A percentile compares a stretch with the other conserved stretches of the same genome.
Evolutionary conservation across 345 rosid genomes (phyloP).

Genomic region (Eutrema heterophyllum): DNA sequence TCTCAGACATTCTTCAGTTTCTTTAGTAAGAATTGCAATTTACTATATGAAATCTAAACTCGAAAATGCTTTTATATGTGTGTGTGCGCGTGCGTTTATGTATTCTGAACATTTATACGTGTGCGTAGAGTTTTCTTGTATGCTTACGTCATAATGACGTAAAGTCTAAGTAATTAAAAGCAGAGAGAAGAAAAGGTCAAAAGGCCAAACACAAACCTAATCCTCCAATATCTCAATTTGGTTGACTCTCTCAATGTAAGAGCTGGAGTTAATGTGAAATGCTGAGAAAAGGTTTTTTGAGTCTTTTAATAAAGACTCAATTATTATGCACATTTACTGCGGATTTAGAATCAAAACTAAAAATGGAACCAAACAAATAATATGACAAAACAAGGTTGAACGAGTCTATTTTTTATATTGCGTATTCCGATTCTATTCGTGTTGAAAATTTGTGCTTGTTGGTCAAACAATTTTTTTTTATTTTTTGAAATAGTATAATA

Average conservation of each 20-base stretch:
- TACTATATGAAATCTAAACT: neutral
- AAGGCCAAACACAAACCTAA: constrained; percentile 29
- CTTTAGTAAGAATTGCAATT: neutral
- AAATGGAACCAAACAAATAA: neutral
- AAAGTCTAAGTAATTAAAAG: constrained; percentile 11
- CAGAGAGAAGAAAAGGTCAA: constrained; percentile 17
- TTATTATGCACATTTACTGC: neutral
- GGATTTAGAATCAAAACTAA: neutral
- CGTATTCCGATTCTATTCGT: neutral
- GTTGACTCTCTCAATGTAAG: constrained; percentile 14
- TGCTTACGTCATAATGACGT: constrained; percentile 26
- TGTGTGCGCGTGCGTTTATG: neutral
- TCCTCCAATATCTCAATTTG: constrained; percentile 26
- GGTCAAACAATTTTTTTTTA: constrained; percentile 1
- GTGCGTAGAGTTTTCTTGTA: neutral
- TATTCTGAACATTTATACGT: neutral
- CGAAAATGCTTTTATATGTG: neutral
- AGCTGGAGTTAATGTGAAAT: constrained; percentile 14
- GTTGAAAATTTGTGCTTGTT: neutral
- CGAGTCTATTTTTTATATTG: constrained; percentile 1
- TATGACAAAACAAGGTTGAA: neutral
- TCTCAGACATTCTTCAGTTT: constrained; percentile 4
- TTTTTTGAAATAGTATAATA: neutral
- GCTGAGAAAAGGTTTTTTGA: neutral
- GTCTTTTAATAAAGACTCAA: neutral